Evolutionary conservation across 2,329 filamentous ascomycete genomes (phyloP).

Genomic region (Dendryphion nanum): DNA sequence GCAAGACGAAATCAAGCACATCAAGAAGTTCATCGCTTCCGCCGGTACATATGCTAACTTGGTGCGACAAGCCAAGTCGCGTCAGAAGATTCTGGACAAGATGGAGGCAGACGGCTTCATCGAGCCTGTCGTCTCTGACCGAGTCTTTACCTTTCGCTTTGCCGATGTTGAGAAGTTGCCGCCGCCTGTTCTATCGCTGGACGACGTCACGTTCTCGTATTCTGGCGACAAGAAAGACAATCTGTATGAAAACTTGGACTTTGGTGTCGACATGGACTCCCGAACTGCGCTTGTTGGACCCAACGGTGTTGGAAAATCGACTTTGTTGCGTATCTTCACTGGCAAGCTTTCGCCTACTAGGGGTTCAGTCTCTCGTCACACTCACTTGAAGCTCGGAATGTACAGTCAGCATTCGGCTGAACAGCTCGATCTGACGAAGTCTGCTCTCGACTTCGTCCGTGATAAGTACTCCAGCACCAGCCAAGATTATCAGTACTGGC

Average conservation of each 20-base stretch:
- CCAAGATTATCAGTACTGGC: slow-evolving; percentile 99
- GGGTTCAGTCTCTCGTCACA: slow-evolving; percentile 85
- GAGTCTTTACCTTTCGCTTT: slow-evolving; percentile 96
- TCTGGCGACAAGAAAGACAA: slow-evolving; percentile 86
- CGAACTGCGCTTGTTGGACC: slow-evolving; percentile 94
- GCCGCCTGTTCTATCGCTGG: slow-evolving; percentile 91
- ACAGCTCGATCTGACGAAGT: slow-evolving; percentile 98
- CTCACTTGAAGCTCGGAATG: slow-evolving; percentile 95
- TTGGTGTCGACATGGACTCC: slow-evolving; percentile 99
- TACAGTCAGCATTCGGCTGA: slow-evolving; percentile 99
- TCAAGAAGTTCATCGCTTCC: slow-evolving; percentile 99
- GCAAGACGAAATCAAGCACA: slow-evolving; percentile 97
- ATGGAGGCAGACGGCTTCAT: slow-evolving; percentile 99
- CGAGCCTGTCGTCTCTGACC: slow-evolving; percentile 80
- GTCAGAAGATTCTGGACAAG: slow-evolving; percentile 99
- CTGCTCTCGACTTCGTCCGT: slow-evolving; percentile 92
- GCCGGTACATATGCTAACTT: slow-evolving; percentile 99
- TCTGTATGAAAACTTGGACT: slow-evolving; percentile 92
- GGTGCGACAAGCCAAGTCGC: slow-evolving; percentile 97
- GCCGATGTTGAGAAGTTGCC: slow-evolving; percentile 99
- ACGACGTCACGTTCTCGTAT: slow-evolving; percentile 98
- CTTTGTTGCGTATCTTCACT: slow-evolving; percentile 92
- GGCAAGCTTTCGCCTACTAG: slow-evolving; percentile 84
- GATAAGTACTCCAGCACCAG: slow-evolving; percentile 88
- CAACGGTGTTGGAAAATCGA: slow-evolving; percentile 99